These are phyloP conservation scores for Meyerozyma smithsonii DNA, from an alignment of 1,139 yeast species.

Conservation along the genomic window DNA sequence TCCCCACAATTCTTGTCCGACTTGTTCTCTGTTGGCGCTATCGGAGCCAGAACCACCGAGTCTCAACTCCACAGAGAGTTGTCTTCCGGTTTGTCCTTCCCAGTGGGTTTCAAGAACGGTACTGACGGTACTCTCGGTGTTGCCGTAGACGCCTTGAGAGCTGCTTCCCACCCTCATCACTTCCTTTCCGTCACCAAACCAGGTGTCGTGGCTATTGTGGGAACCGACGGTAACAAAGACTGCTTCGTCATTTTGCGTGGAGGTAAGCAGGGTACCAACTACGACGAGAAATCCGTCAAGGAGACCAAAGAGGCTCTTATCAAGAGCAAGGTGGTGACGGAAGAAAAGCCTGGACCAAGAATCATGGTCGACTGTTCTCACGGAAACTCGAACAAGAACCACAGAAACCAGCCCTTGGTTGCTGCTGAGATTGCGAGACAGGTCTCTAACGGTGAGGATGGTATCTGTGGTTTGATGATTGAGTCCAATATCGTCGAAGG, in stretches of 20 bases:
- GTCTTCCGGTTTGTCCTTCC: slow-evolving; percentile 94
- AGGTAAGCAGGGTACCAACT: slow-evolving; percentile 90
- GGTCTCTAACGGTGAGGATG: slow-evolving; percentile 65
- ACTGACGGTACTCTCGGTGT: slow-evolving; percentile 92
- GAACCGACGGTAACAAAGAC: slow-evolving; percentile 90
- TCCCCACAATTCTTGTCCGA: slow-evolving; percentile 92
- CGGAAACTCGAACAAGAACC: slow-evolving; percentile 89
- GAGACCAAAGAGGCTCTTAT: slow-evolving; percentile 63
- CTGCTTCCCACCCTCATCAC: slow-evolving; percentile 91
- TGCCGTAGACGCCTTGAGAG: slow-evolving; percentile 89
- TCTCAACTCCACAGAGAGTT: slow-evolving; percentile 94
- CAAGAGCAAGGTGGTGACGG: slow-evolving; percentile 50
- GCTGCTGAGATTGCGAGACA: slow-evolving; percentile 77
- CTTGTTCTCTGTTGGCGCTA: slow-evolving; percentile 89
- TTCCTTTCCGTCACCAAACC: slow-evolving; percentile 86
- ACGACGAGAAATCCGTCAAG: slow-evolving; percentile 66
- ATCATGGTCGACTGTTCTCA: slow-evolving; percentile 98
- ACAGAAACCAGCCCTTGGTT: slow-evolving; percentile 91
- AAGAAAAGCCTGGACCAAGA: slow-evolving; percentile 50
- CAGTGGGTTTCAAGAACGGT: slow-evolving; percentile 95
- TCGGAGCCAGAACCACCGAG: slow-evolving; percentile 97
- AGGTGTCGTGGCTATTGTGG: slow-evolving; percentile 93
- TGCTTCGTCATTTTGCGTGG: slow-evolving; percentile 92
- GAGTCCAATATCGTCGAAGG: slow-evolving; percentile 91
- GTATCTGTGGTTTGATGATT: slow-evolving; percentile 92